phyloP scores from a whole-genome alignment of 2,329 filamentous ascomycete genomes.

The Biscogniauxia mediterranea region DNA sequence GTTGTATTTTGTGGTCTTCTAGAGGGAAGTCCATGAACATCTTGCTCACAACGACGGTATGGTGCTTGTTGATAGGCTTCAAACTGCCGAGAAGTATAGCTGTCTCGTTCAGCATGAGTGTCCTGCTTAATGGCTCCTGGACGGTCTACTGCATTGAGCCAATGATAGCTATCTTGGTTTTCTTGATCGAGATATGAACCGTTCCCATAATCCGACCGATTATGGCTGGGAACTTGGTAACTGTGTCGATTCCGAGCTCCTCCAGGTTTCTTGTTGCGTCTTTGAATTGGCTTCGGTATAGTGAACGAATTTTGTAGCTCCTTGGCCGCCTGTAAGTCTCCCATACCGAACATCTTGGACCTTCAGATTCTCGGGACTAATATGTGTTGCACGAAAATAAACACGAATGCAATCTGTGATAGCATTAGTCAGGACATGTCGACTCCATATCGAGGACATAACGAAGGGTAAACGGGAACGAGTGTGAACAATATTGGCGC shows the following conservation, averaged over 20 bases:
- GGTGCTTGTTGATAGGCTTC: neutral
- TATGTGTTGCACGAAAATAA: neutral
- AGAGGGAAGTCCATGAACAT: neutral
- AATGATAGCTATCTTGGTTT: neutral
- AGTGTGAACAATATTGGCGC: no score
- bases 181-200: no score
- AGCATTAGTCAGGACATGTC: no score
- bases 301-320: conserved; percentile 8
- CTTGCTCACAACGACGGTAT: no score
- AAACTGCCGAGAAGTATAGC: neutral
- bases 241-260: neutral
- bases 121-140: neutral
- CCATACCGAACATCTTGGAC: conserved; percentile 10
- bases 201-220: no score
- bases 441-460: neutral
- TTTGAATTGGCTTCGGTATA: neutral
- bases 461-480: neutral
- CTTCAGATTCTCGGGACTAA: neutral
- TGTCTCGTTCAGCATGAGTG: no score
- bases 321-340: conserved; percentile 14
- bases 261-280: neutral
- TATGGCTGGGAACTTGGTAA: neutral
- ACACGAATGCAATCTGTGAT: no score
- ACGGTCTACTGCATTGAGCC: neutral
- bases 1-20: neutral